Base-by-base conservation (phyloP, 1,284 basidiomycete species). In the Ceratobasidium sp. region DNA sequence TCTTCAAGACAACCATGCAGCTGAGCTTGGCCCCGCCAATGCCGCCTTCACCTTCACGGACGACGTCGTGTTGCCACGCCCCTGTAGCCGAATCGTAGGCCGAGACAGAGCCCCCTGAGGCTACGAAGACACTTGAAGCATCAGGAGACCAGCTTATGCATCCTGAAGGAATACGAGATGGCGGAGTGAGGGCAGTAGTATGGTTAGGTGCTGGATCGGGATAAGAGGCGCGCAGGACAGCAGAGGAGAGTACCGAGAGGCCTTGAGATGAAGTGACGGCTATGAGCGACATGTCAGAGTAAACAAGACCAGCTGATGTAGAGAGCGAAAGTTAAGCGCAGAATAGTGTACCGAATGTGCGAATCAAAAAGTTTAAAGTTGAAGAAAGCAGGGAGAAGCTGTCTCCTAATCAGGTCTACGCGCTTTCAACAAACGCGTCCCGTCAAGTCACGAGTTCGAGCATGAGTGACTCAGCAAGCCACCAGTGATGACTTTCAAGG, bases 11-110 rank as follows among this genome's bases (percentile, higher is more conserved):
- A n/a, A 62, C 73, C 52, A 59, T 73, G 28, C 50, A 44, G 18
- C 52, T 54, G 18, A 69, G 52, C 43, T 69, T 69, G 66, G 66
- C 41, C n/a, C 66, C 66, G 41, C 66, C 66, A n/a, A 69, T 69
- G 8, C 66, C 66, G 6, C 66, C 66, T 30, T 69, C 66, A 8
- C 66, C 66, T 49, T 69, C 66, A 16, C 66, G 66, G 0, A 69
- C 43, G 26, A 69, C 54, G 47, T 69, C 66, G 16, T 54, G 66
- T 28, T 57, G 32, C 26, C 52, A 69, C 21, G 54, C 38, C 7
- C 66, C 66, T 3, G 55, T 38, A 30, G 43, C 35, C n/a, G 66
- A 43, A 54, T 58, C 54, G 21, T 69, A 69, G 8, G 66, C 52
- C 18, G 66, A 69, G 26, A 69, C 66, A 47, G 66, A 69, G 9